A percentile compares a stretch with the other conserved stretches of the same genome.
Conservation (phyloP, 805 yeast species). For the Kodamaea fukazawae region DNA sequence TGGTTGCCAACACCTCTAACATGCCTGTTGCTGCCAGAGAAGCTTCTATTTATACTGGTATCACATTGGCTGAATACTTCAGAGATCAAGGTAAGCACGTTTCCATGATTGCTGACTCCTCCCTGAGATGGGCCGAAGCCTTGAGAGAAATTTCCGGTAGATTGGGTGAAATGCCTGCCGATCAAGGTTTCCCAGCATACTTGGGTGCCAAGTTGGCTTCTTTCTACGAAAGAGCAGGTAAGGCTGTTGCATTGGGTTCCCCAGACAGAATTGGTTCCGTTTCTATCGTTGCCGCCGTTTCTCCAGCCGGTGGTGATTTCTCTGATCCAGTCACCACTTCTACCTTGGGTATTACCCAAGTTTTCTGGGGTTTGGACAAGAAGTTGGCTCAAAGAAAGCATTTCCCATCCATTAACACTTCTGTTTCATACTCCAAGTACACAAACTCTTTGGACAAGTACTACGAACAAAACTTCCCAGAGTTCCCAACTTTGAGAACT, state of each 20-base stretch:
- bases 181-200: constrained; percentile 99
- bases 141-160: constrained; percentile 99
- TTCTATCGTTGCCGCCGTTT: constrained; percentile 98
- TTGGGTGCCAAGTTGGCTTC: constrained; percentile 98
- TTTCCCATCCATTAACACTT: constrained; percentile 97
- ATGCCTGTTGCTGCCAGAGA: constrained; percentile 99
- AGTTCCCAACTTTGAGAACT: constrained; percentile 86
- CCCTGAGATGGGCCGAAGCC: constrained; percentile 99
- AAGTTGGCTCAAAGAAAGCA: constrained; percentile 99
- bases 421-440: constrained; percentile 95
- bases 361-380: constrained; percentile 99
- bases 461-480: constrained; percentile 84
- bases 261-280: constrained; percentile 97
- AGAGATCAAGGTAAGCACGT: constrained; percentile 99
- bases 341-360: constrained; percentile 99
- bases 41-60: constrained; percentile 98
- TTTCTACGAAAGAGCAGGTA: constrained; percentile 99
- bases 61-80: constrained; percentile 97
- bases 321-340: constrained; percentile 99
- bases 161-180: constrained; percentile 99
- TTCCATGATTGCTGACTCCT: constrained; percentile 99
- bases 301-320: constrained; percentile 99
- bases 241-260: constrained; percentile 89
- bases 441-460: constrained; percentile 81
- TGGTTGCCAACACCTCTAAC: constrained; percentile 97